phyloP scores from a whole-genome alignment of 371 early-diverging fungal genomes.

The Mucor irregularis region DNA sequence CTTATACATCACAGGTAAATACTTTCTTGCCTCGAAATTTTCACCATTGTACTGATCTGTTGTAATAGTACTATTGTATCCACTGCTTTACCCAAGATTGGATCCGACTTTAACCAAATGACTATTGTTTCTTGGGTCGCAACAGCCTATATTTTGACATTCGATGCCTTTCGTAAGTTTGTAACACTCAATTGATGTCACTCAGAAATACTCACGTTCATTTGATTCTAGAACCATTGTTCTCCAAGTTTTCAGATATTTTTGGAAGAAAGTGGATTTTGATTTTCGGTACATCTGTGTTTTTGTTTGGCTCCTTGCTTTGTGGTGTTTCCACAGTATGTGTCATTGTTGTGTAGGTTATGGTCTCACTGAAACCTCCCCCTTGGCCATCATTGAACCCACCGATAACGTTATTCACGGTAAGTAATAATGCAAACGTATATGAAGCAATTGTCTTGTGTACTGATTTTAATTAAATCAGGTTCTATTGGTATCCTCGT shows the following conservation, averaged over 20 bases:
- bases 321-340: constrained; percentile 56
- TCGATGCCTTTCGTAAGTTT: constrained; percentile 47
- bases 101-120: constrained; percentile 69
- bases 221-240: constrained; percentile 38
- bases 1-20: constrained; percentile 17
- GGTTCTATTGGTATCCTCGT: constrained; percentile 74
- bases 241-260: constrained; percentile 68
- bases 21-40: no score
- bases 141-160: constrained; percentile 61
- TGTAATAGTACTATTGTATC: constrained; percentile 68
- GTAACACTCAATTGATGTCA: no score
- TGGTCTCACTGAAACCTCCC: constrained; percentile 25
- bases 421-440: no score
- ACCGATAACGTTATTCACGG: constrained; percentile 11
- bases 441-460: no score
- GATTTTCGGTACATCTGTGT: constrained; percentile 55
- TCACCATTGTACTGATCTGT: no score
- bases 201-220: not conserved
- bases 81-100: constrained; percentile 71
- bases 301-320: constrained; percentile 59
- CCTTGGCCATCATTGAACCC: constrained; percentile 18
- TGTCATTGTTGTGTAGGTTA: constrained; percentile 13
- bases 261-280: constrained; percentile 70
- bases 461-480: no score
- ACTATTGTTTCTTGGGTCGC: constrained; percentile 68